Base-by-base conservation (phyloP, 2,329 filamentous ascomycete species). In the Fusarium algeriense region DNA sequence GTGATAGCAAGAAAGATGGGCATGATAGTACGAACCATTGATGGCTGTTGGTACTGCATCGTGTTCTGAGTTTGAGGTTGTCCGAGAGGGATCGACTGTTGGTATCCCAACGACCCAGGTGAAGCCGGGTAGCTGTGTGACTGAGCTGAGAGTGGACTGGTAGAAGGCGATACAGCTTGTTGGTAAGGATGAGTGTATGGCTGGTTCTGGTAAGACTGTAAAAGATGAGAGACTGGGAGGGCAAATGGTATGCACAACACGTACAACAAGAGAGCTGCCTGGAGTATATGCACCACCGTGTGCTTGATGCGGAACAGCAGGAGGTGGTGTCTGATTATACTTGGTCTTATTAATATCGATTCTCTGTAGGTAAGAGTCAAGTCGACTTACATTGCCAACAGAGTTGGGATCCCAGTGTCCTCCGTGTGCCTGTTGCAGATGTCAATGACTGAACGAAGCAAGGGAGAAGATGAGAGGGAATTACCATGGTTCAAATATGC, bases 221-320 rank as follows among this genome's bases (percentile, higher is more conserved):
- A 35, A n/a, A 5, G 8, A 19, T 73, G 19, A 69, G 64, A 55
- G 19, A n/a, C 19, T 41, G 23, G 15, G 45, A 53, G 10, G 13
- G 20, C 38, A 13, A 19, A 28, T 10, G 38, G 10, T 26, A 34
- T 19, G n/a, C n/a, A 45, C 30, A 48, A 17, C 14, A 35, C 70
- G 53, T 45, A 75, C 74, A 38, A 72, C 56, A 17, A 76, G 64
- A 30, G 74, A 76, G 32, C 70, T 73, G 5, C 70, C 70, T n/a
- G 74, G 74, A 19, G 74, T 76, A 34, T 76, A 76, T 7, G 74
- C 65, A 55, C 74, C 74, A 40, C 74, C 74, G 57, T 76, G 74
- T 13, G 72, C 63, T 56, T 75, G 73, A 28, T 71, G 58, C 15
- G 56, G 52, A n/a, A 62, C 63, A 49, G 63, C 48, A 40, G 48